Percentiles rank a stretch among this genome's conserved stretches.
Conservation (phyloP, 345 rosid genomes). For the Zanthoxylum bungeanum region DNA sequence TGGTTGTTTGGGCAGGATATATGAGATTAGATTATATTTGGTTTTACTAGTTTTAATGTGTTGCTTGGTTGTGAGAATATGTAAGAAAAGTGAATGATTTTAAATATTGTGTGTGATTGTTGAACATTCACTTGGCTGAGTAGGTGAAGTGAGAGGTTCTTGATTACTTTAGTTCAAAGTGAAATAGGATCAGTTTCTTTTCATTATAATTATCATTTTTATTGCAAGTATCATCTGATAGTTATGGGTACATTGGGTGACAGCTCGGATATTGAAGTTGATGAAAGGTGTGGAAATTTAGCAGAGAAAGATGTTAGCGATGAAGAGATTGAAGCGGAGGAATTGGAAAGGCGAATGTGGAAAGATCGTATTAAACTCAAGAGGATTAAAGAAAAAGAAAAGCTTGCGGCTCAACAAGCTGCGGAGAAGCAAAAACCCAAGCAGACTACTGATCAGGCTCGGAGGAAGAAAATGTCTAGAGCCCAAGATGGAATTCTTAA, state of each 20-base stretch:
- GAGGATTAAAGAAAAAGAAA: slow-evolving; percentile 81
- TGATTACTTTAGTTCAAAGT: background rate
- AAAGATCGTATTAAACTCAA: slow-evolving; percentile 81
- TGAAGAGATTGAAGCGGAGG: slow-evolving; percentile 89
- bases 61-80: slow-evolving; percentile 5
- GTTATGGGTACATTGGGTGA: slow-evolving; percentile 23
- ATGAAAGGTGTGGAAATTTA: slow-evolving; percentile 75
- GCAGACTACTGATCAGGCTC: slow-evolving; percentile 84
- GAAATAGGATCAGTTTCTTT: too few relatives aligned
- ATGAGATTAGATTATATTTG: background rate
- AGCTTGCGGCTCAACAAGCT: slow-evolving; percentile 62
- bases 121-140: background rate
- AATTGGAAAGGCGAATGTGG: slow-evolving; percentile 94
- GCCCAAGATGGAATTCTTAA: slow-evolving; percentile 99
- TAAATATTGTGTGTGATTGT: background rate
- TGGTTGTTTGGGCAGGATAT: background rate
- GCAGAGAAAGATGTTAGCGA: slow-evolving; percentile 94
- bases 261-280: slow-evolving; percentile 66
- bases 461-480: slow-evolving; percentile 98
- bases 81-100: background rate
- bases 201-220: background rate
- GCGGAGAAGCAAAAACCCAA: slow-evolving; percentile 72
- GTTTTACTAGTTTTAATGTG: background rate
- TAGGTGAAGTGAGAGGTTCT: background rate
- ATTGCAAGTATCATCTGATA: slow-evolving; percentile 14